These are phyloP conservation scores for Mycena kentingensis DNA, from an alignment of 768 basidiomycete genomes.

Conservation along the genomic window DNA sequence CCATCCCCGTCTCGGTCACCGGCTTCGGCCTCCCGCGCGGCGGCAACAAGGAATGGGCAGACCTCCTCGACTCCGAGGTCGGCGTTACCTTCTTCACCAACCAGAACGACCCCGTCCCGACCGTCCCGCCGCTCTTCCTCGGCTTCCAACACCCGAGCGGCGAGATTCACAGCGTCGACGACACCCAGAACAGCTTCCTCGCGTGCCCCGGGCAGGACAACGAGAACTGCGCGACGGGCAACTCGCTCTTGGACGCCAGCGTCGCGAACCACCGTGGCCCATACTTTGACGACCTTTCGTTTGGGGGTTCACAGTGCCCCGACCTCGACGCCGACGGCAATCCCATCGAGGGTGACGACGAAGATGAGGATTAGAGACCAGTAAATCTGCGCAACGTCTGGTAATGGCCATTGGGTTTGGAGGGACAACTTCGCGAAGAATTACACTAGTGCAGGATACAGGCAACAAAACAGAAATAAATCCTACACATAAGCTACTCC, in stretches of 20 bases:
- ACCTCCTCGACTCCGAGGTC: conserved; percentile 42
- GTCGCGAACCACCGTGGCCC: conserved; percentile 27
- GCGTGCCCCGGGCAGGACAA: conserved; percentile 45
- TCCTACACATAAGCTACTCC: too few relatives aligned
- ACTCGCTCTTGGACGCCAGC: background rate
- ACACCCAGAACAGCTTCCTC: conserved; percentile 29
- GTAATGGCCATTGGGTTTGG: too few relatives aligned
- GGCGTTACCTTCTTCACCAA: conserved; percentile 37
- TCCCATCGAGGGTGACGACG: too few relatives aligned
- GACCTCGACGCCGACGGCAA: too few relatives aligned
- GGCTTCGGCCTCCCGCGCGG: conserved; percentile 47
- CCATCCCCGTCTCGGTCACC: conserved; percentile 35
- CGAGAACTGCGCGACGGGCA: conserved; percentile 12
- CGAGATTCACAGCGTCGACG: conserved; percentile 41
- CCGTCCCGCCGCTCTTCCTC: conserved; percentile 38
- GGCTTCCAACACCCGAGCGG: conserved; percentile 39
- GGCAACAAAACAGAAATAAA: too few relatives aligned
- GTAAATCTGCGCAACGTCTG: too few relatives aligned
- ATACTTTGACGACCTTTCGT: conserved; percentile 32
- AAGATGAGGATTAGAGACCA: too few relatives aligned
- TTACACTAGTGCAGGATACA: too few relatives aligned
- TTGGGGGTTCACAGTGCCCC: conserved; percentile 25
- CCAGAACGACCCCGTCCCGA: conserved; percentile 46
- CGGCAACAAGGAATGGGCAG: conserved; percentile 46
- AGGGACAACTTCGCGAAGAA: too few relatives aligned